phyloP scores from a whole-genome alignment of 495 filamentous ascomycete genomes.

The Neurospora pannonica region DNA sequence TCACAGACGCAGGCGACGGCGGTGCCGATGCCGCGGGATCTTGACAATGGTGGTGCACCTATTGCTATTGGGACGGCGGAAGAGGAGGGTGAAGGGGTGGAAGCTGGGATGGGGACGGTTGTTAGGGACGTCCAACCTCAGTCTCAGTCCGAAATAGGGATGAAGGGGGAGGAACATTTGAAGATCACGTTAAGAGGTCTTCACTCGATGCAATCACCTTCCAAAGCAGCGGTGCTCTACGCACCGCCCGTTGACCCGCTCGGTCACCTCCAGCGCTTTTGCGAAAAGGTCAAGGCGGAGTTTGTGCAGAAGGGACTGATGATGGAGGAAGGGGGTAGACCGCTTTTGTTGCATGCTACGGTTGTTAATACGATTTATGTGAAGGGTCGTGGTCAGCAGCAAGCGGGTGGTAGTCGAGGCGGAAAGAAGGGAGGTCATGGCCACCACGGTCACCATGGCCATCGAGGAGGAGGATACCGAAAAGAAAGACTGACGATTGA shows the following conservation, averaged over 20 bases:
- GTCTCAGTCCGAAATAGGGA: neutral
- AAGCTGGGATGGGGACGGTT: neutral
- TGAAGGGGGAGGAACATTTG: slow-evolving; percentile 6
- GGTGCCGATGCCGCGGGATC: neutral
- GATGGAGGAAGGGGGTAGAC: slow-evolving; percentile 42
- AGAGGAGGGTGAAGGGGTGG: neutral
- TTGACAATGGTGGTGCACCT: slow-evolving; percentile 11
- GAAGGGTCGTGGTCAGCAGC: slow-evolving; percentile 17
- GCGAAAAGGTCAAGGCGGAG: slow-evolving; percentile 44
- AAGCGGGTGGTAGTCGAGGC: slow-evolving; percentile 5
- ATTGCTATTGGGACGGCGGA: neutral
- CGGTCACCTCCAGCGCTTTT: slow-evolving; percentile 51
- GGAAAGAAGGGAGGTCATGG: slow-evolving; percentile 11
- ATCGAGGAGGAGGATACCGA: slow-evolving; percentile 6
- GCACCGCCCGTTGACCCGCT: slow-evolving; percentile 43
- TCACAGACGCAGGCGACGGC: slow-evolving; percentile 5
- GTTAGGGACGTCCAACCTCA: neutral
- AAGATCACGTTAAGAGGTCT: slow-evolving; percentile 39
- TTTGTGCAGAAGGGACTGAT: slow-evolving; percentile 60
- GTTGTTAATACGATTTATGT: slow-evolving; percentile 83
- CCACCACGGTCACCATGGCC: slow-evolving; percentile 6
- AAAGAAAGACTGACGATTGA: slow-evolving; percentile 40
- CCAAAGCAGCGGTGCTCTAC: slow-evolving; percentile 34
- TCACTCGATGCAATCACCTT: slow-evolving; percentile 34
- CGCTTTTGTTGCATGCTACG: slow-evolving; percentile 76